Evolutionary conservation across 768 basidiomycete species (phyloP).

Genomic region (Termitomyces sp.): DNA sequence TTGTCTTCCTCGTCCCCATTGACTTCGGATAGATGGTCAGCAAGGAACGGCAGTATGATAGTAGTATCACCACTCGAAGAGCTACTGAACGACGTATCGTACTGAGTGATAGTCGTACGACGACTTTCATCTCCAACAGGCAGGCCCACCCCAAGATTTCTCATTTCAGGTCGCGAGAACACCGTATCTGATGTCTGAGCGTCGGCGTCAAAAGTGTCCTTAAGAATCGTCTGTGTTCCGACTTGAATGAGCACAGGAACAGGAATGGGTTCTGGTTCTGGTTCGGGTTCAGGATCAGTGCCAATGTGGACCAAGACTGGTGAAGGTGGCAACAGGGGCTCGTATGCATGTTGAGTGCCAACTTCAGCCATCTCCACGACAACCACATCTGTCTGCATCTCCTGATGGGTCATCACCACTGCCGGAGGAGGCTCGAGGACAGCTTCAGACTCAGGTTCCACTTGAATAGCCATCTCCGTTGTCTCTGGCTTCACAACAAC

Average conservation of each 20-base stretch:
- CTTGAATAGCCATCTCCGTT: constrained; percentile 38
- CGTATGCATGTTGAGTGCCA: constrained; percentile 40
- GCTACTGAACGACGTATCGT: constrained; percentile 29
- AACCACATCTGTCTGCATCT: constrained; percentile 43
- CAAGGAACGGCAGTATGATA: constrained; percentile 35
- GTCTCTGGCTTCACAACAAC: constrained; percentile 26
- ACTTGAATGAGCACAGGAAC: constrained; percentile 21
- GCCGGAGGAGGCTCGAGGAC: constrained; percentile 14
- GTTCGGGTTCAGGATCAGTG: constrained; percentile 32
- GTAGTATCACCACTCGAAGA: constrained; percentile 32
- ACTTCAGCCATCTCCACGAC: constrained; percentile 35
- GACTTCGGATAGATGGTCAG: constrained; percentile 12
- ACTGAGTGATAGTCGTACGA: constrained; percentile 44
- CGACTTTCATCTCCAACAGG: constrained; percentile 17
- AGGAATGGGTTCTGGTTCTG: constrained; percentile 13
- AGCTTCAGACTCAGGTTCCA: constrained; percentile 22
- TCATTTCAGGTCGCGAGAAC: constrained; percentile 11
- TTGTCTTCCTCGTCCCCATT: constrained; percentile 30
- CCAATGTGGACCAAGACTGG: constrained; percentile 25
- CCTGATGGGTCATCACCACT: constrained; percentile 27
- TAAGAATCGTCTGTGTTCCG: constrained; percentile 32
- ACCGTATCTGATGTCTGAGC: constrained; percentile 18
- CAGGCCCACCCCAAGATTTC: constrained; percentile 13
- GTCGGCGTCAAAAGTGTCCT: constrained; percentile 26
- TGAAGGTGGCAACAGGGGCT: constrained; percentile 25